Base-by-base conservation (phyloP, 2,329 filamentous ascomycete species). In the Xylaria sp. region DNA sequence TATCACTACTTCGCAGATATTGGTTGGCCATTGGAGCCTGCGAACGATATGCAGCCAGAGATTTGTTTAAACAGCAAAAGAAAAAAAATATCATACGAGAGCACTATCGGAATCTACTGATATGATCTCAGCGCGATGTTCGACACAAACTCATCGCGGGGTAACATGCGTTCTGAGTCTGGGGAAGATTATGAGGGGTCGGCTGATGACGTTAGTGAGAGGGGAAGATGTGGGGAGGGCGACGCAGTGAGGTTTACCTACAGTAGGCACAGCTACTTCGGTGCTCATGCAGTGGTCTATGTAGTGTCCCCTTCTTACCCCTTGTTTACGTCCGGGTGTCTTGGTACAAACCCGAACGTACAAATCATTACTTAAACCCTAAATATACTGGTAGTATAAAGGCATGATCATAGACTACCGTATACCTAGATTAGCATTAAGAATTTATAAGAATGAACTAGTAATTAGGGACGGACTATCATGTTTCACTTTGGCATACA, bases 211-310 rank as follows among this genome's bases (percentile, higher is more conserved):
- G 10, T 49, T 49, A 20, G 20, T n/a, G 20, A 20, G 46, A 25
- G 46, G 46, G 46, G 20, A 49, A 49, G 57, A 49, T 20, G 52
- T 56, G 57, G 57, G 57, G 57, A 15, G 33, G 8, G 46, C n/a
- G 39, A 59, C 31, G 39, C 25, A 28, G 57, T 15, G 57, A 59
- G 25, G 18, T 36, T 48, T 33, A 49, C 23, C n/a, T n/a, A n/a
- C n/a, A n/a, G 28, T 5, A 28, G 28, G 28, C 28, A 28, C 28
- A 28, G 28, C 28, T 28, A 25, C 25, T 25, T 25, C 25, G 25
- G 25, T 25, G 25, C 25, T 25, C 3, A 25, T 25, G 25, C 25
- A 25, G 25, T 25, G 25, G 3, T 3, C 25, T 25, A 25, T 25
- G 28, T 28, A 28, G 28, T 28, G 28, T 28, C 28, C 33, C 33